These are phyloP conservation scores for Cardamine occulta DNA, from an alignment of 345 rosid genomes.

Conservation along the genomic window DNA sequence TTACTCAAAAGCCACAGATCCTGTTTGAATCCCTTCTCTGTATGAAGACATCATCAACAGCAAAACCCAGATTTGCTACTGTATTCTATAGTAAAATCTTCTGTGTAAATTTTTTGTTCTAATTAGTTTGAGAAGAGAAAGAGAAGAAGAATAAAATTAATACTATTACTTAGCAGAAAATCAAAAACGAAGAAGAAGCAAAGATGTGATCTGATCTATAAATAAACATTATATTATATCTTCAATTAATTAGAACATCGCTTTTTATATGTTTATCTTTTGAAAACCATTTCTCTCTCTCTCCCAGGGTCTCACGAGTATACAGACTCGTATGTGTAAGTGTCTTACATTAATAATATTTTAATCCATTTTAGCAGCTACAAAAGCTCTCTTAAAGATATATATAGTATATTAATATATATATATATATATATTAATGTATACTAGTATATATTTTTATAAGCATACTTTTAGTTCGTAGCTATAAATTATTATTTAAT, in stretches of 20 bases:
- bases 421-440: no score
- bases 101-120: background rate
- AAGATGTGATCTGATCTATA: constrained; percentile 39
- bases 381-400: background rate
- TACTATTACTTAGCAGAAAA: background rate
- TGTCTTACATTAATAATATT: constrained; percentile 20
- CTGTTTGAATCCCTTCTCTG: constrained; percentile 8
- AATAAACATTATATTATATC: constrained; percentile 27
- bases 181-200: background rate
- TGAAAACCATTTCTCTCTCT: constrained; percentile 4
- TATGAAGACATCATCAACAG: constrained; percentile 15
- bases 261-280: constrained; percentile 34
- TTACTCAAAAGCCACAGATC: constrained; percentile 22
- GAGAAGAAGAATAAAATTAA: background rate
- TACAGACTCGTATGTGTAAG: constrained; percentile 25
- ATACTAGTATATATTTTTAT: no score
- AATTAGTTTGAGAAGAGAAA: background rate
- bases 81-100: constrained; percentile 1
- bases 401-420: no score
- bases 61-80: background rate
- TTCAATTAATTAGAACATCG: constrained; percentile 22
- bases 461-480: background rate
- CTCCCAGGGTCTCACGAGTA: background rate
- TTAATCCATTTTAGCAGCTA: constrained; percentile 15
- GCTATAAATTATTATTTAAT: background rate